Conservation (phyloP, 2,329 filamentous ascomycete species). For the Diaporthe sp. region DNA sequence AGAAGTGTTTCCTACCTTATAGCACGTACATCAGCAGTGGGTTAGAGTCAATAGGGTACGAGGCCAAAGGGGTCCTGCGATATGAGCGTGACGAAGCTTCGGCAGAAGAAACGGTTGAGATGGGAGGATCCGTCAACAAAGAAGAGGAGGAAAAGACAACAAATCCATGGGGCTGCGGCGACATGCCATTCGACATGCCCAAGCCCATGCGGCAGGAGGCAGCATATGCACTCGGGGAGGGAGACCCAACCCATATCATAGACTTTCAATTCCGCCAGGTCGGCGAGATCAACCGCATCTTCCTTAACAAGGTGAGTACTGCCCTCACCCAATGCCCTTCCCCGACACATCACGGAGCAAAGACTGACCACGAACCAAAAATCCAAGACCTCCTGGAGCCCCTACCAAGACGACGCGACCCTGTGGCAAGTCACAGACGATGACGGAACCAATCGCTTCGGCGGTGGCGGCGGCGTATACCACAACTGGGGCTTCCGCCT, state of each 20-base stretch:
- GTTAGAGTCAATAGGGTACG: constrained; percentile 46
- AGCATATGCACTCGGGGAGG: constrained; percentile 47
- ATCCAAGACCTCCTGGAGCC: constrained; percentile 49
- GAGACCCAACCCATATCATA: constrained; percentile 49
- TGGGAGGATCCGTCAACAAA: background rate
- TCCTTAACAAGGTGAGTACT: constrained; percentile 50
- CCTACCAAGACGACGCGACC: constrained; percentile 48
- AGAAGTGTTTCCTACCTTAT: constrained; percentile 51
- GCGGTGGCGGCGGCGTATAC: constrained; percentile 45
- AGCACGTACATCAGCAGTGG: constrained; percentile 48
- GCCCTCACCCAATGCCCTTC: background rate
- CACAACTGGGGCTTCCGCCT: constrained; percentile 52
- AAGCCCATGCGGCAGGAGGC: constrained; percentile 46
- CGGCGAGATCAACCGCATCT: constrained; percentile 52
- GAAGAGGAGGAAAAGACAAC: background rate
- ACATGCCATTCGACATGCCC: constrained; percentile 52
- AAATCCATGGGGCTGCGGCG: constrained; percentile 47
- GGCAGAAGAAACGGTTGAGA: background rate
- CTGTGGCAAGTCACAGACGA: constrained; percentile 51
- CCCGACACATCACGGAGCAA: no score
- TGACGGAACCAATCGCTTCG: constrained; percentile 48
- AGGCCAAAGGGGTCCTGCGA: constrained; percentile 47
- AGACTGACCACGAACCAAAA: background rate
- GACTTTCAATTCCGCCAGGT: constrained; percentile 52
- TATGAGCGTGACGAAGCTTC: constrained; percentile 43